Percentiles rank a stretch among this genome's conserved stretches.
phyloP scores from a whole-genome alignment of 345 rosid genomes.

The Ailanthus altissimus region DNA sequence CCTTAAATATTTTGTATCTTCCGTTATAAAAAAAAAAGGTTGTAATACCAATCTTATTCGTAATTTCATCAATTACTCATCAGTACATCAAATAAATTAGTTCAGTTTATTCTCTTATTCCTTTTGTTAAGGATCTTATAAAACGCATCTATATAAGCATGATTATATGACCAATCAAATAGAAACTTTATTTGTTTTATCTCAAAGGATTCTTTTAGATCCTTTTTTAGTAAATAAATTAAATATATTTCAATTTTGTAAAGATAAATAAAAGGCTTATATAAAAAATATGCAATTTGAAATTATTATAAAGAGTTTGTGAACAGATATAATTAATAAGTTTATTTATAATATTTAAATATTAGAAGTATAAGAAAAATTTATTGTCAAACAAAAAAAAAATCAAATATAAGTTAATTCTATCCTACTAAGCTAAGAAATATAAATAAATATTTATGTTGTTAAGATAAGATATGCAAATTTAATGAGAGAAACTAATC shows the following conservation, averaged over 20 bases:
- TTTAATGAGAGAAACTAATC: too few species aligned
- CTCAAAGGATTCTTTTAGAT: background rate
- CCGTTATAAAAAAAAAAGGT: too few species aligned
- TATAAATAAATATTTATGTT: too few species aligned
- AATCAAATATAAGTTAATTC: too few species aligned
- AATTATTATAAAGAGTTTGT: too few species aligned
- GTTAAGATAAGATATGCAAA: too few species aligned
- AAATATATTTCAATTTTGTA: background rate
- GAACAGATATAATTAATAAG: too few species aligned
- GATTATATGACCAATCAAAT: background rate
- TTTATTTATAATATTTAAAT: too few species aligned
- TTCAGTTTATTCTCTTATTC: background rate
- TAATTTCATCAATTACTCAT: background rate
- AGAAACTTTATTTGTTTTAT: background rate
- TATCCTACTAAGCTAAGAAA: too few species aligned
- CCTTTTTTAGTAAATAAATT: background rate
- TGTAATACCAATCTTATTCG: background rate
- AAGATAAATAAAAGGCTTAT: background rate
- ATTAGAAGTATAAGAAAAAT: too few species aligned
- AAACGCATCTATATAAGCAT: background rate
- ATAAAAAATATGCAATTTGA: background rate
- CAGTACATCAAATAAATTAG: background rate
- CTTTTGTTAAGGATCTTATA: background rate
- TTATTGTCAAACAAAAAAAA: too few species aligned
- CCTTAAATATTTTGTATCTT: background rate